Evolutionary conservation across 1,139 yeast genomes (phyloP), one percentile per base, ranked within the genome.

Genomic region (Yamadazyma triangularis): DNA sequence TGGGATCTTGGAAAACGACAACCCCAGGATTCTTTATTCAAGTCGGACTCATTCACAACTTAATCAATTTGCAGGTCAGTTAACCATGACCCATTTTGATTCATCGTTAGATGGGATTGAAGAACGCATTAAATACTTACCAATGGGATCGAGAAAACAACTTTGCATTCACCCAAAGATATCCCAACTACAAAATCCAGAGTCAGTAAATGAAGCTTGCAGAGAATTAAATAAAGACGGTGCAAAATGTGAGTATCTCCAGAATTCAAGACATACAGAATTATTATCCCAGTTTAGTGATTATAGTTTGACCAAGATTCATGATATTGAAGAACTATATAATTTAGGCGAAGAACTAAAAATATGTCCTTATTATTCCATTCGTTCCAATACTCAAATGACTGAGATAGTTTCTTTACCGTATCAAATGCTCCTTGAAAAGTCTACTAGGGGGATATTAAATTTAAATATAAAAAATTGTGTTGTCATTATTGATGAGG

Each of bases 41-140:
- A 87, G 96, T 1, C 64, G 98, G 53, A 89, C 98, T 0, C 97
- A 89, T 49, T 86, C 96, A 0, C 98, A 89, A 50, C 60, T 89
- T 33, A 70, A 70, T 29, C 98, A 89, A 48, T 85, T 89, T 50
- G 76, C 89, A 0, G 73, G 77, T 14, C 96, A 91, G 45, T 57
- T 89, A 29, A 56, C 66, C 24, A 50, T 83, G 22, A 77, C 95
- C 0, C 40, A 56, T 0, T 82, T 87, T 39, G 81, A 84, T 1
- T 71, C 94, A 0, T 73, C 88, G 0, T 62, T 76, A 38, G 58
- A 53, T 8, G 65, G 61, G 2, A 33, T 60, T 0, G 42, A 52
- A 1, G 68, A 64, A 28, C 55, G 76, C 35, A 61, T 69, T 3
- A 82, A 81, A 47, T 79, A 72, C 44, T 43, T 81, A 3, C 81